Base-by-base conservation (phyloP, 2,329 filamentous ascomycete genomes). In the Xylariaceae sp. region DNA sequence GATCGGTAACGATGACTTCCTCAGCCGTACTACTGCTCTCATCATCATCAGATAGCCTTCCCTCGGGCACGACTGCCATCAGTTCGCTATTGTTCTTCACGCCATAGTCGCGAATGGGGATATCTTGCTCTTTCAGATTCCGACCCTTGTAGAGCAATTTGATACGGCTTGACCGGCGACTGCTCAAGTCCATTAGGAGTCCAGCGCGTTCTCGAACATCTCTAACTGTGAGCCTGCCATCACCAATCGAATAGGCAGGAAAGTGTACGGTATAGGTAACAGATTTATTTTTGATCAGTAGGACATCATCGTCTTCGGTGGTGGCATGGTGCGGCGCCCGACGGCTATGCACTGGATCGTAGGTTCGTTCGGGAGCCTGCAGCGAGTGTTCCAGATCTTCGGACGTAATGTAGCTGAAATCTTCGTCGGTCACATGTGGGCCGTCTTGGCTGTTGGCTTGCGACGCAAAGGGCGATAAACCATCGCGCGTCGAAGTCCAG, bases 381-480 rank as follows among this genome's bases (percentile, higher is more conserved):
- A 69, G 73, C 72, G 62, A 71, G 31, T 77, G 74, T 58, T 84
- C 80, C 34, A 92, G 73, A 67, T 93, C 89, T 67, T 90, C 85
- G 24, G 87, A 87, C n/a, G 89, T 92, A 70, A 93, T 92, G 77
- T 94, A 93, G 71, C 86, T 88, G 73, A 87, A 94, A 76, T 93
- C 90, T 29, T 88, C 84, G 65, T 92, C 88, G 66, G 85, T 89
- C 58, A 93, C 87, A 63, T 86, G 81, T 28, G 86, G 83, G 8
- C 81, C 74, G 37, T 79, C 77, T 41, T 77, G 77, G 33, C 76
- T 72, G 14, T 76, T 64, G 57, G 75, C 69, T 29, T 70, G 69
- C 12, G 82, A 81, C 56, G 74, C 73, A 65, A 80, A 85, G n/a
- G 82, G 81, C 45, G 82, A 85, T 58, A 83, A 69, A 56, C 67